Evolutionary conservation across 768 basidiomycete species (phyloP).

Genomic region (Tricholomella constricta): DNA sequence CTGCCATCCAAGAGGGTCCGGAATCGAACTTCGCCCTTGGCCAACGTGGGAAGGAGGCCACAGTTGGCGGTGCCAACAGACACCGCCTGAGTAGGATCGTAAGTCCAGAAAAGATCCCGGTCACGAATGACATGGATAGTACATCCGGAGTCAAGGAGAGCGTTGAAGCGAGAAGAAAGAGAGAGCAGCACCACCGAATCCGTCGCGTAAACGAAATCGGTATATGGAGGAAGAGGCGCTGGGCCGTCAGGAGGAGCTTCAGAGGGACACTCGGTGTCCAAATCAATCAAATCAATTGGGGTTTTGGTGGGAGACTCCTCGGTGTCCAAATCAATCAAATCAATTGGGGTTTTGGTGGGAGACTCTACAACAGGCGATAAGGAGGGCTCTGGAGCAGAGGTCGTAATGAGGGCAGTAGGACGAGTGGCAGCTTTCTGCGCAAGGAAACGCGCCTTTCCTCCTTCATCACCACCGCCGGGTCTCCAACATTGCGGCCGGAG

Average conservation of each 20-base stretch:
- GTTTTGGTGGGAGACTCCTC: not conserved
- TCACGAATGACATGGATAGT: conserved; percentile 22
- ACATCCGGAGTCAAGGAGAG: conserved; percentile 26
- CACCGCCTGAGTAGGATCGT: not conserved
- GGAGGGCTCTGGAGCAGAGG: too few relatives aligned
- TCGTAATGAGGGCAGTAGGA: too few relatives aligned
- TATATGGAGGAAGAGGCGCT: not conserved
- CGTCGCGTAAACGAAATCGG: not conserved
- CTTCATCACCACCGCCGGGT: not conserved
- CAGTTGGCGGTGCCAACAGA: conserved; percentile 23
- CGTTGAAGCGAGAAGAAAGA: not conserved
- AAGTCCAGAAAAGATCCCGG: conserved; percentile 14
- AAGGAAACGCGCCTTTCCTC: not conserved
- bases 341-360: too few relatives aligned
- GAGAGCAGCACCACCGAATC: not conserved
- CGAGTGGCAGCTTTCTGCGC: too few relatives aligned
- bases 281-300: not conserved
- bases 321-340: too few relatives aligned
- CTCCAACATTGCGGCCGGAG: not conserved
- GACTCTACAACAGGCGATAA: not conserved
- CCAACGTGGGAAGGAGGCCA: conserved; percentile 9
- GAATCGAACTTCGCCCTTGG: conserved; percentile 17
- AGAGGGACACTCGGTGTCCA: not conserved
- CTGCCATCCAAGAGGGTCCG: not conserved
- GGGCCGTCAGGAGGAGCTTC: not conserved